Conservation (phyloP, 164 flowering plant genomes). For the Berberis thunbergii region DNA sequence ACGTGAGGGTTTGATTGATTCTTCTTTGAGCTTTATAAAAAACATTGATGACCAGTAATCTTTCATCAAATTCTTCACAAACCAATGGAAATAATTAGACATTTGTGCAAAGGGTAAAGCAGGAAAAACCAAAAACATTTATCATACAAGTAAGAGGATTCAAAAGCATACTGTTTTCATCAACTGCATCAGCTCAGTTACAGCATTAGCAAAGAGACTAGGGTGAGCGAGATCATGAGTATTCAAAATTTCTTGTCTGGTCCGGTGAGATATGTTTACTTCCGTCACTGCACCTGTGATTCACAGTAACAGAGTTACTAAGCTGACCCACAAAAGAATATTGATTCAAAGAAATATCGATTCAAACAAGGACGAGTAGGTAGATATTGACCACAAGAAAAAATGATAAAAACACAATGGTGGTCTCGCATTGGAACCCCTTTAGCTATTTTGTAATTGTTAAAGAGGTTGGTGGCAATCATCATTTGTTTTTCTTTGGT, state of each 20-base stretch:
- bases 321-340: not conserved
- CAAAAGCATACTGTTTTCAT: slow-evolving; percentile 52
- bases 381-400: not conserved
- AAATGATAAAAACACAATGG: not conserved
- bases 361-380: not conserved
- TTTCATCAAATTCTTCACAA: slow-evolving; percentile 53
- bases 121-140: not conserved
- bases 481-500: too few species aligned
- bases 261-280: slow-evolving; percentile 69
- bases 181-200: slow-evolving; percentile 60
- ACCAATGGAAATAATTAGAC: slow-evolving; percentile 4
- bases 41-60: slow-evolving; percentile 84
- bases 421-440: too few species aligned
- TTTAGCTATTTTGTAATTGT: too few species aligned
- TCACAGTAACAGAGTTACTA: not conserved
- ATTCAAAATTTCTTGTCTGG: slow-evolving; percentile 55
- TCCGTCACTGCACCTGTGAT: slow-evolving; percentile 69
- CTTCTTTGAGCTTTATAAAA: slow-evolving; percentile 65
- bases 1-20: slow-evolving; percentile 23
- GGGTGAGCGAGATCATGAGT: slow-evolving; percentile 58
- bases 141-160: slow-evolving; percentile 15
- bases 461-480: too few species aligned
- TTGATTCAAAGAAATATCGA: not conserved
- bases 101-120: too few species aligned
- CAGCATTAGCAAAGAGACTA: slow-evolving; percentile 47